A percentile compares a stretch with the other conserved stretches of the same genome.
phyloP scores from a whole-genome alignment of 139 green algal genomes.

The Pleodorina starrii region DNA sequence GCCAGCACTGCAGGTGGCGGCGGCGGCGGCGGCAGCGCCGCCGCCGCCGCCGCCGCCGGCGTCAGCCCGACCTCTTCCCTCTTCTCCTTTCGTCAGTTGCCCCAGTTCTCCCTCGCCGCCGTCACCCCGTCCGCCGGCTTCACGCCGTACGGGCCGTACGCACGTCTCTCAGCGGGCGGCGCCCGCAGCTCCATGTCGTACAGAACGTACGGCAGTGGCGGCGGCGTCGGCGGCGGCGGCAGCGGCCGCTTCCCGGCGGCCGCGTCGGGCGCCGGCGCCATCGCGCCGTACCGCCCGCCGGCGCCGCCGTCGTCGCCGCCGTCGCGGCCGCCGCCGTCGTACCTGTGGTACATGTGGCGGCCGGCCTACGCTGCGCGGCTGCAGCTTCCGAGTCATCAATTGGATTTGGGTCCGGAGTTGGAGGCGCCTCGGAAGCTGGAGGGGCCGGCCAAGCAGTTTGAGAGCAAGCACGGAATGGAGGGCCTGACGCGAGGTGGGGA shows the following conservation, averaged over 20 bases:
- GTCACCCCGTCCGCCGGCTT: not conserved
- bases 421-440: slow-evolving; percentile 27
- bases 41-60: too few species aligned
- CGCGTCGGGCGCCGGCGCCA: not conserved
- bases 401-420: slow-evolving; percentile 38
- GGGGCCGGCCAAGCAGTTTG: slow-evolving; percentile 41
- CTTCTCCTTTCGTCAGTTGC: slow-evolving; percentile 33
- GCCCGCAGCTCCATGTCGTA: not conserved
- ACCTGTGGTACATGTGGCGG: slow-evolving; percentile 51
- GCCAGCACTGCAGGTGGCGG: not conserved
- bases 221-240: not conserved
- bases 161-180: not conserved
- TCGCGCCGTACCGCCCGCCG: not conserved
- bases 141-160: not conserved
- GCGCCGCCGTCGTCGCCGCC: slow-evolving; percentile 12
- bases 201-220: not conserved
- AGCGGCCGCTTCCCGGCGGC: not conserved
- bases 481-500: slow-evolving; percentile 47
- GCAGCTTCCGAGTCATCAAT: slow-evolving; percentile 51
- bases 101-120: slow-evolving; percentile 2
- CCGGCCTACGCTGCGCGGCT: slow-evolving; percentile 71
- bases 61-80: slow-evolving; percentile 1
- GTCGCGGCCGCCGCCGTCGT: slow-evolving; percentile 40
- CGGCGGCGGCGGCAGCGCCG: not conserved
- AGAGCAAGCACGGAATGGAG: slow-evolving; percentile 67